These are phyloP conservation scores for Echeveria elegans DNA, from an alignment of 164 flowering plant genomes.

Conservation along the genomic window DNA sequence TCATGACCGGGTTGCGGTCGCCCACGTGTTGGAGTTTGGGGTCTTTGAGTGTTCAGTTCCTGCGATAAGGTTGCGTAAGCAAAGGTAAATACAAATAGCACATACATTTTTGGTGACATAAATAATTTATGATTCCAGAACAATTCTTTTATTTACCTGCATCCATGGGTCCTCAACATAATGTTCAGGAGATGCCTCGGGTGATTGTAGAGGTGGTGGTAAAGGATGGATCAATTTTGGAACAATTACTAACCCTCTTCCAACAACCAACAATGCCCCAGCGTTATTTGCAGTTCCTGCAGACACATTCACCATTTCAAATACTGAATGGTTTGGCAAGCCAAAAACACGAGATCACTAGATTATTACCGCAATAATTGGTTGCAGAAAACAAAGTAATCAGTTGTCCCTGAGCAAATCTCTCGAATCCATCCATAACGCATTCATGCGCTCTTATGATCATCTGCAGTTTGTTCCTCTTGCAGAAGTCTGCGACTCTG, in stretches of 20 bases:
- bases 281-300: conserved; percentile 97
- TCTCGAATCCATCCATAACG: conserved; percentile 97
- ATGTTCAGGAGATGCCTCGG: conserved; percentile 88
- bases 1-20: too few species aligned
- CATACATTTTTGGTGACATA: too few species aligned
- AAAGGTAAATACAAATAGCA: too few species aligned
- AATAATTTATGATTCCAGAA: too few species aligned
- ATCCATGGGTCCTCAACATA: conserved; percentile 71
- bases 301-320: conserved; percentile 7
- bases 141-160: conserved; percentile 26
- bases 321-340: too few species aligned
- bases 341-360: too few species aligned
- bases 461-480: conserved; percentile 84
- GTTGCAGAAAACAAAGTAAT: conserved; percentile 31
- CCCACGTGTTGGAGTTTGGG: too few species aligned
- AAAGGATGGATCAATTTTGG: conserved; percentile 84
- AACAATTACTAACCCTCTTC: conserved; percentile 35
- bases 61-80: too few species aligned
- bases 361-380: conserved; percentile 75
- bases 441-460: conserved; percentile 98
- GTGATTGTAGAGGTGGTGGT: conserved; percentile 91
- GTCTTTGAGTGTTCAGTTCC: too few species aligned
- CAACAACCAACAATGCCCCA: conserved; percentile 85
- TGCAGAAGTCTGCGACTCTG: conserved; percentile 87
- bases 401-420: conserved; percentile 97